Evolutionary conservation across 2,329 filamentous ascomycete species (phyloP), one percentile per base, ranked within the genome.

Genomic region (Paraconiothyrium sp.): DNA sequence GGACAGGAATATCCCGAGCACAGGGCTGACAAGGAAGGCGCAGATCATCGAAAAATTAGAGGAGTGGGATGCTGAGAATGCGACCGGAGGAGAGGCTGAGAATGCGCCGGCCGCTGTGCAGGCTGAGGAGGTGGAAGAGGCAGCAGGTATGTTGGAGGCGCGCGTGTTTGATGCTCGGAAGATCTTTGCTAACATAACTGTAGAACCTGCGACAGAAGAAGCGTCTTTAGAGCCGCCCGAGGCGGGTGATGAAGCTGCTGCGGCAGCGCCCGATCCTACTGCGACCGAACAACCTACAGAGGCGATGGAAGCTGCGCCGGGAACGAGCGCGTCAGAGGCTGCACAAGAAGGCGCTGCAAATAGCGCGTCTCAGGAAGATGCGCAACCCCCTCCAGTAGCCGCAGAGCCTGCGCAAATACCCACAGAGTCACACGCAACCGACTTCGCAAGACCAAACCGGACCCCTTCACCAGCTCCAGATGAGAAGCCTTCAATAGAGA

Each of bases 1-100:
- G 60, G 80, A 83, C 41, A 78, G 81, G 54, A 76, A 76, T 49
- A 83, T 84, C 59, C 73, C 82, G 1, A 75, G 76, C 27, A 81
- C 81, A 0, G 81, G 82, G 27, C 70, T 84, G 34, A 81, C 81
- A 54, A 74, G 81, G 51, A 84, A 84, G 69, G 79, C 80, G 60
- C 79, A 84, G 61, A 81, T 82, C 51, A 74, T 84, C 37, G 82
- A 84, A 60, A 81, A 79, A 65, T 72, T 84, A 9, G 71, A 79
- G 58, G 77, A 74, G 65, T 62, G 64, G 55, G 74, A 75, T 46
- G 56, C 60, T 9, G 43, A 55, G 11, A 65, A 64, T 59, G 60
- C 64, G 20, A n/a, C 44, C 13, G 65, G 71, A 54, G 59, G 48
- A 13, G 62, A 51, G 5, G 58, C 57, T 50, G 63, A 63, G 49